Evolutionary conservation across 2,329 filamentous ascomycete species (phyloP).

Genomic region (Cryphonectria naterciae): DNA sequence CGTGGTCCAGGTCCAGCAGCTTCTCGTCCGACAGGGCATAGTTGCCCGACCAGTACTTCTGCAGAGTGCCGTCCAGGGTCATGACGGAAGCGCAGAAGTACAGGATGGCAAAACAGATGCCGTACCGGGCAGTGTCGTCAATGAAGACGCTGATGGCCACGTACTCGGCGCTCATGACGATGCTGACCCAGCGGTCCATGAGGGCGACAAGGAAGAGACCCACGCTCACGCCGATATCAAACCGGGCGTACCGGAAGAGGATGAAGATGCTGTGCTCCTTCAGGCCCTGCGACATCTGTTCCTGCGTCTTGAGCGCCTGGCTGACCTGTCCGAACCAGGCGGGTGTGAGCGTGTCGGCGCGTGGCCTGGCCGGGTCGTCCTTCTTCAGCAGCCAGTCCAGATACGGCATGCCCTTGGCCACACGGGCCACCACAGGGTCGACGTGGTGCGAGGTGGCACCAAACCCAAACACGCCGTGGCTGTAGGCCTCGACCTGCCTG

Average conservation of each 20-base stretch:
- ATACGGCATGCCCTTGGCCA: constrained; percentile 39
- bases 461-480: constrained; percentile 24
- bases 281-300: constrained; percentile 40
- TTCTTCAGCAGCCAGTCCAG: constrained; percentile 43
- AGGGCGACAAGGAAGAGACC: constrained; percentile 44
- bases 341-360: constrained; percentile 38
- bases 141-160: constrained; percentile 37
- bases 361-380: constrained; percentile 35
- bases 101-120: constrained; percentile 43
- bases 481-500: constrained; percentile 40
- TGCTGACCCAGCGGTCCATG: constrained; percentile 45
- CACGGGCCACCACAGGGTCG: constrained; percentile 33
- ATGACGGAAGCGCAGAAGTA: constrained; percentile 47
- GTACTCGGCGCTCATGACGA: constrained; percentile 40
- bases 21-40: constrained; percentile 41
- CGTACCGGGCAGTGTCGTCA: constrained; percentile 39
- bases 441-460: constrained; percentile 20
- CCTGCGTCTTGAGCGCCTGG: constrained; percentile 41
- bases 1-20: constrained; percentile 36
- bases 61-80: constrained; percentile 42
- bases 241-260: constrained; percentile 42
- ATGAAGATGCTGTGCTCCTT: constrained; percentile 45
- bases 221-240: constrained; percentile 43
- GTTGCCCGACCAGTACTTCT: constrained; percentile 42
- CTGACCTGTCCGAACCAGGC: constrained; percentile 43